A percentile compares a stretch with the other conserved stretches of the same genome.
These are phyloP conservation scores for Alternaria conjuncta DNA, from an alignment of 2,329 filamentous ascomycete genomes.

Conservation along the genomic window DNA sequence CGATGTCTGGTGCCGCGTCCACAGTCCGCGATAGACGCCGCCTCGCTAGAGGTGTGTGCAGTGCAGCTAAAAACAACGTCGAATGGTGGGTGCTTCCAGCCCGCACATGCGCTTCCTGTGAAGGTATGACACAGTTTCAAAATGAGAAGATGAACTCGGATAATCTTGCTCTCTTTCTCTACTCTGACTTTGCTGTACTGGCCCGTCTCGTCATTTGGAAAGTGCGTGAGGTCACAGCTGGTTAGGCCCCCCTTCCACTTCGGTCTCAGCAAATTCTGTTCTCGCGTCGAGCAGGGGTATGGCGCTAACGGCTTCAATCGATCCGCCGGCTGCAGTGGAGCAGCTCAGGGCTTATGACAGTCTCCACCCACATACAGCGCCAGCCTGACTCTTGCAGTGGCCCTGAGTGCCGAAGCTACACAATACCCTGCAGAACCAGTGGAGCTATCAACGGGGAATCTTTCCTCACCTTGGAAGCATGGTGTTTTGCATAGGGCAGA, in stretches of 20 bases:
- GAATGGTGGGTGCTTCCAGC: background rate
- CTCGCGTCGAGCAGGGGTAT: background rate
- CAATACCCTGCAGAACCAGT: constrained; percentile 5
- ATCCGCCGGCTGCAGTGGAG: background rate
- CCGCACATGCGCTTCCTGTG: background rate
- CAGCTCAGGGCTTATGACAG: background rate
- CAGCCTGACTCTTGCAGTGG: background rate
- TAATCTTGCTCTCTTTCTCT: background rate
- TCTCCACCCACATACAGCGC: background rate
- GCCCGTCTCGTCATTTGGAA: background rate
- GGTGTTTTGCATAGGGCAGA: background rate
- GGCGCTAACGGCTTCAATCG: background rate
- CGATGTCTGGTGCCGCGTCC: constrained; percentile 12
- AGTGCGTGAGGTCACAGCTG: background rate
- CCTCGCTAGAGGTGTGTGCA: constrained; percentile 20
- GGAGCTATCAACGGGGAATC: background rate
- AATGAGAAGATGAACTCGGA: background rate
- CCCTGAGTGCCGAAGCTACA: constrained; percentile 1
- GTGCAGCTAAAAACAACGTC: constrained; percentile 27
- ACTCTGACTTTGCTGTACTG: background rate
- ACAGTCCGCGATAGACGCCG: constrained; percentile 17
- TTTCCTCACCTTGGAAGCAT: background rate
- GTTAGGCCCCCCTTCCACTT: constrained; percentile 3
- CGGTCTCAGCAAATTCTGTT: background rate
- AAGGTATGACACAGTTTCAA: background rate